A percentile compares a stretch with the other conserved stretches of the same genome.
phyloP scores from a whole-genome alignment of 352 stramenopile genomes.

The Blastocystis sp. region DNA sequence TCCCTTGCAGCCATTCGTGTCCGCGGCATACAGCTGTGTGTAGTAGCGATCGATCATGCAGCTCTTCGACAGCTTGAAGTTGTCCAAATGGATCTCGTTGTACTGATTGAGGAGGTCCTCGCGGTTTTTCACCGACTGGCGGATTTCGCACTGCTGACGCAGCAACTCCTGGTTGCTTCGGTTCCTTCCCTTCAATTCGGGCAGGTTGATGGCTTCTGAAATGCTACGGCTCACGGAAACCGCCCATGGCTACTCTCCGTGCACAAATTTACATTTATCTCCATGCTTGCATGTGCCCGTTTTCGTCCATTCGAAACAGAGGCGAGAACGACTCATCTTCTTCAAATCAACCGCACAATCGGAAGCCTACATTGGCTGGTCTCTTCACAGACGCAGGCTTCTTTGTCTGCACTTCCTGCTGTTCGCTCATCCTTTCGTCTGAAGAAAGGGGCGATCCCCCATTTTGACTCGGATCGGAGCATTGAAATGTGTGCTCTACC shows the following conservation, averaged over 20 bases:
- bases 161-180: slow-evolving; percentile 60
- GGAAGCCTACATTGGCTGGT: neutral
- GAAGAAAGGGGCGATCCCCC: neutral
- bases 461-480: neutral
- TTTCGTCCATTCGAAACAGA: slow-evolving; percentile 68
- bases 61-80: slow-evolving; percentile 63
- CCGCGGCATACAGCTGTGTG: slow-evolving; percentile 61
- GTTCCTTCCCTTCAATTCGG: slow-evolving; percentile 44
- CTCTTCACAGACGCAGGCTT: neutral
- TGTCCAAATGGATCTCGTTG: slow-evolving; percentile 62
- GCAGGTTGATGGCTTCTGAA: slow-evolving; percentile 44
- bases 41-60: slow-evolving; percentile 71
- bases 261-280: slow-evolving; percentile 59
- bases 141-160: slow-evolving; percentile 57
- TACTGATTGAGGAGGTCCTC: slow-evolving; percentile 45
- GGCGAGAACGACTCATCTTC: slow-evolving; percentile 47
- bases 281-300: slow-evolving; percentile 51
- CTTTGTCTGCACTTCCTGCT: neutral
- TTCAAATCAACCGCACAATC: neutral
- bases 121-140: slow-evolving; percentile 61
- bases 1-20: slow-evolving; percentile 13
- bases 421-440: neutral
- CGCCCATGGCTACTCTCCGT: slow-evolving; percentile 34
- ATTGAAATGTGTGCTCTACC: neutral
- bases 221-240: slow-evolving; percentile 30